Percentiles rank a stretch among this genome's conserved stretches.
Evolutionary conservation across 345 rosid genomes (phyloP).

Genomic region (Microcos paniculata): DNA sequence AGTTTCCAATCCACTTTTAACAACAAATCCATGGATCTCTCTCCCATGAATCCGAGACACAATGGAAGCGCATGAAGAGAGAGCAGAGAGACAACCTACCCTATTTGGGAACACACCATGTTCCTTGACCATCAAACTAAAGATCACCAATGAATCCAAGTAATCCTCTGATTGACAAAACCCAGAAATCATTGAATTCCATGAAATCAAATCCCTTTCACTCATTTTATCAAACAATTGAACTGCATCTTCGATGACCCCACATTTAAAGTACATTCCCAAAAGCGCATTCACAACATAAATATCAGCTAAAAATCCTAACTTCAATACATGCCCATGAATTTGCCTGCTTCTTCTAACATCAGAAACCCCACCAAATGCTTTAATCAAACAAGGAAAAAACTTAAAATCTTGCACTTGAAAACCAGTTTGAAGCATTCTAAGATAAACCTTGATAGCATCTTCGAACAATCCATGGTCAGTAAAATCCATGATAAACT

Average conservation of each 20-base stretch:
- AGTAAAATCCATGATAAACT: slow-evolving; percentile 26
- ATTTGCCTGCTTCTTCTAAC: slow-evolving; percentile 29
- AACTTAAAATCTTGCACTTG: slow-evolving; percentile 29
- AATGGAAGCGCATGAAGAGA: slow-evolving; percentile 37
- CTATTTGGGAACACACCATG: slow-evolving; percentile 17
- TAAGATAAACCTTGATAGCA: slow-evolving; percentile 29
- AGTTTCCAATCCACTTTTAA: slow-evolving; percentile 30
- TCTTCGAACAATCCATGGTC: slow-evolving; percentile 36
- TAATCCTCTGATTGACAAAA: slow-evolving; percentile 25
- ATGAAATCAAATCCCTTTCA: slow-evolving; percentile 36
- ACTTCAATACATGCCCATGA: slow-evolving; percentile 41
- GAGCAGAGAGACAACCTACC: slow-evolving; percentile 35
- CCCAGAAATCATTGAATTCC: slow-evolving; percentile 49
- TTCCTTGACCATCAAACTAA: slow-evolving; percentile 31
- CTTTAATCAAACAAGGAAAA: slow-evolving; percentile 46
- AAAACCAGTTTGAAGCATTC: slow-evolving; percentile 36
- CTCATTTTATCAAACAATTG: slow-evolving; percentile 39
- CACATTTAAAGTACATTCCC: slow-evolving; percentile 33
- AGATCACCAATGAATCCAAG: slow-evolving; percentile 25
- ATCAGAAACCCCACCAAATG: slow-evolving; percentile 33
- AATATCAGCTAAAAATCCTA: slow-evolving; percentile 30
- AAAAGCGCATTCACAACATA: slow-evolving; percentile 36
- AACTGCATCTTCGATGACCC: slow-evolving; percentile 24
- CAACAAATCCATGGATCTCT: slow-evolving; percentile 39
- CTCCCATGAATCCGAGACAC: slow-evolving; percentile 30